Evolutionary conservation across 2,329 filamentous ascomycete species (phyloP).

Genomic region (Metarhizium robertsii): DNA sequence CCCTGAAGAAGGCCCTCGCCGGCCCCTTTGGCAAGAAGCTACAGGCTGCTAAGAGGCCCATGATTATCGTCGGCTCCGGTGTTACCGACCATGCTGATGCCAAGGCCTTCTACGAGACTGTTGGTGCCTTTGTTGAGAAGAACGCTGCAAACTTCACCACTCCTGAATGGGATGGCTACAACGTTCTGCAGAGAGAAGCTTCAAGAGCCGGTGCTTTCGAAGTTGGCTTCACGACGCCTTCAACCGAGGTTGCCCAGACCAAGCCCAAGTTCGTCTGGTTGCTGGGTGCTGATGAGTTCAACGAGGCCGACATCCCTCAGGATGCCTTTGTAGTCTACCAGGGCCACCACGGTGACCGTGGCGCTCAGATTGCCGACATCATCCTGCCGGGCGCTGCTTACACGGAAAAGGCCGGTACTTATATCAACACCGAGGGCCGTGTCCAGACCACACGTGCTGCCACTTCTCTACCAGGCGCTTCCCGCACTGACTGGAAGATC

Average conservation of each 20-base stretch:
- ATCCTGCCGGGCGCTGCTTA: constrained; percentile 91
- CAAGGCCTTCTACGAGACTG: constrained; percentile 85
- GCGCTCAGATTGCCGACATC: constrained; percentile 86
- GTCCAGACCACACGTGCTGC: constrained; percentile 90
- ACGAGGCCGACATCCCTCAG: constrained; percentile 79
- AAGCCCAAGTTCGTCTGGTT: constrained; percentile 95
- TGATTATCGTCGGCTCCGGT: constrained; percentile 93
- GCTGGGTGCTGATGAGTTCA: constrained; percentile 87
- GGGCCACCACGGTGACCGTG: constrained; percentile 92
- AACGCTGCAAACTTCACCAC: constrained; percentile 81
- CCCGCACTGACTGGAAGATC: constrained; percentile 98
- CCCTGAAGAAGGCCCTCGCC: constrained; percentile 76
- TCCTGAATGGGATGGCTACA: constrained; percentile 93
- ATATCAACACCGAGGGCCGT: constrained; percentile 95
- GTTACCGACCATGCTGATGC: constrained; percentile 86
- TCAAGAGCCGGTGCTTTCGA: constrained; percentile 92
- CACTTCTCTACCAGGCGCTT: constrained; percentile 77
- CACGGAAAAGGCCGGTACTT: constrained; percentile 93
- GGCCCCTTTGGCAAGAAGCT: constrained; percentile 93
- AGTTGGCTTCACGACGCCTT: constrained; percentile 86
- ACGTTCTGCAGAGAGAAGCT: constrained; percentile 86
- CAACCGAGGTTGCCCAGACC: constrained; percentile 68
- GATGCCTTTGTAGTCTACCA: constrained; percentile 97
- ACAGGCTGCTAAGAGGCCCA: constrained; percentile 75
- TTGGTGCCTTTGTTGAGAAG: constrained; percentile 89